Base-by-base conservation (phyloP, 2,329 filamentous ascomycete species). In the Fusarium brevicatenulatum region DNA sequence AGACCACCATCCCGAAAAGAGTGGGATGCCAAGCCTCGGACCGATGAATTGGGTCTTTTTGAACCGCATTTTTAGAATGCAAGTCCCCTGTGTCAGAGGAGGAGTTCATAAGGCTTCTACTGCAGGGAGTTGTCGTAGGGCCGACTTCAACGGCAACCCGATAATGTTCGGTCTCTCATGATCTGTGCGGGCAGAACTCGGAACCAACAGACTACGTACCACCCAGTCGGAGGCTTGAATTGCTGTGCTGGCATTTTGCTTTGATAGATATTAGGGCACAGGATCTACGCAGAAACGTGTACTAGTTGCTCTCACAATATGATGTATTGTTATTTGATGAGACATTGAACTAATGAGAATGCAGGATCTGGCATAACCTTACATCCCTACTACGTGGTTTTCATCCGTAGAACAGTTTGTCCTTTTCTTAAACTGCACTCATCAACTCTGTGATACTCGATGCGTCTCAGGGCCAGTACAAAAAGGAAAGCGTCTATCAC, bases 21-120 rank as follows among this genome's bases (percentile, higher is more conserved):
- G 21, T 46, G 61, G 43, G 58, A 57, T 75, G 64, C 71, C 71
- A 72, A 73, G 67, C 63, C 59, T 73, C 73, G 75, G 75, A 63
- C 71, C 73, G 75, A 75, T 54, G 44, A 57, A 32, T 39, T 57
- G 50, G 56, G 59, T 66, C 50, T 49, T 52, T 49, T 49, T 70
- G 50, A 43, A 58, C 60, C 43, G 28, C 42, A 50, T 49, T 28
- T 30, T 50, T 66, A 44, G 52, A 52, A 50, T 66, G 47, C 39
- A 52, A 60, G 44, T 59, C 59, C 64, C 60, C 25, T 72, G 68
- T 32, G 28, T 34, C 52, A 39, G 43, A 37, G 46, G 43, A 40
- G 42, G 16, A 57, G 44, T 44, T 67, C 28, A 32, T 23, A 49
- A 47, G 50, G 43, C 32, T 32, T 50, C 18, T 39, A 21, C 44